Evolutionary conservation across 2,329 filamentous ascomycete genomes (phyloP), one percentile per base, ranked within the genome.

Genomic region (Orbilia quercus): DNA sequence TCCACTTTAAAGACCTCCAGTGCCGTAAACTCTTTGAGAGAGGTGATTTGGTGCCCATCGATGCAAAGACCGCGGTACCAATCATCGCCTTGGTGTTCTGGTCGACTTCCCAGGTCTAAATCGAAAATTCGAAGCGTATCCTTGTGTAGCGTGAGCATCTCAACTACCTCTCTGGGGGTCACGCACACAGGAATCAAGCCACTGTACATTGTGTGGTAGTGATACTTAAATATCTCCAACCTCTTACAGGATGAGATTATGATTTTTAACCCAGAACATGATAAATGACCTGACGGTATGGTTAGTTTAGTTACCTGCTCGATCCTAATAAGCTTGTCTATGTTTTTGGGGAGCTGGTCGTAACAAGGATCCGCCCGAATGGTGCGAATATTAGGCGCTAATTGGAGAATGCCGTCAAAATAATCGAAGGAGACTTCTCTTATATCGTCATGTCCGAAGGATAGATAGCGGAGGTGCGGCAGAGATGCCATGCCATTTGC

Each of bases 1-100:
- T 60, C 48, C 6, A 69, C 20, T 12, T 55, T 55, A 22, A 69
- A 55, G 3, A 54, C 48, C 28, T 62, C 64, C 7, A 69, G 55
- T 16, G 22, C 22, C 9, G 54, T 55, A n/a, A 69, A 60, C 7
- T 48, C 16, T 34, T 44, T 59, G 22, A 66, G 63, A 12, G 63
- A 58, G 11, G 44, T 1, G 22, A 66, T 66, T 45, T 59, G 25
- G n/a, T 66, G 14, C 1, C 63, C 63, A 25, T 44, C 51, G 2
- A 65, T 55, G 20, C 60, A 65, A 50, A 57, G 28, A 14, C 50
- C 50, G 12, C 36, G 34, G 11, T 36, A 51, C 7, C 22, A 51
- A 7, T 31, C 11, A 1, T 20, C 45, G 1, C 11, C 53, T 22
- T 34, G 53, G 20, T 51, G 53, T 22, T 53, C 54, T 45, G 44